Conservation (phyloP, 2,329 filamentous ascomycete species). For the Aspergillus luchuensis region DNA sequence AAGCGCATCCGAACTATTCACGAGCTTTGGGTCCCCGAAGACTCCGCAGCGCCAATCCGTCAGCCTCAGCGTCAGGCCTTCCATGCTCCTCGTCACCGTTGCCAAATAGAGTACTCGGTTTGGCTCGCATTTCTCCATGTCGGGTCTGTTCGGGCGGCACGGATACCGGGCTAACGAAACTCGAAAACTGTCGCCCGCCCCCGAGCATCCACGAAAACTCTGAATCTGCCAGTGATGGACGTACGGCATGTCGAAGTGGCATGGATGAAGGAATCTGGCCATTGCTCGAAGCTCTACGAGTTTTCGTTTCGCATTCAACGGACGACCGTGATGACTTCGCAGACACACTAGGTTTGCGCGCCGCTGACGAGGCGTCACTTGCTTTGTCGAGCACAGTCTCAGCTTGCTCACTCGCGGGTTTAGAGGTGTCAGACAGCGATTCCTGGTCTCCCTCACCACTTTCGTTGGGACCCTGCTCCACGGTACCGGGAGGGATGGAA, state of each 20-base stretch:
- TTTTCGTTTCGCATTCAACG: conserved; percentile 10
- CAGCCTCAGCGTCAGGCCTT: conserved; percentile 34
- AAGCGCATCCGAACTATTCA: conserved; percentile 8
- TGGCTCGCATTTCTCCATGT: conserved; percentile 33
- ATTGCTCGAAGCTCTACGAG: conserved; percentile 4
- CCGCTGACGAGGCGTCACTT: conserved; percentile 7
- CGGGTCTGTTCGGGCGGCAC: conserved; percentile 47
- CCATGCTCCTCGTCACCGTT: conserved; percentile 34
- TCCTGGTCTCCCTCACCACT: conserved; percentile 7
- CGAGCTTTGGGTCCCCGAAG: conserved; percentile 32
- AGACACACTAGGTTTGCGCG: conserved; percentile 8
- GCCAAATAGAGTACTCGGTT: conserved; percentile 39
- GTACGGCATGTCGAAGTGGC: conserved; percentile 29
- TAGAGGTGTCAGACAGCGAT: conserved; percentile 1
- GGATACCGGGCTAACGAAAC: conserved; percentile 50
- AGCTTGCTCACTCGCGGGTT: not conserved
- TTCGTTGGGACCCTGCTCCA: conserved; percentile 10
- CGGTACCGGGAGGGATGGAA: conserved; percentile 32
- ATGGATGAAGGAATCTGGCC: conserved; percentile 22
- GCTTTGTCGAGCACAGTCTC: conserved; percentile 1
- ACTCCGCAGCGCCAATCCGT: conserved; percentile 45
- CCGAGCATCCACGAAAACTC: conserved; percentile 56
- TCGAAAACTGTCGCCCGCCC: conserved; percentile 46
- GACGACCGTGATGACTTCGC: conserved; percentile 13
- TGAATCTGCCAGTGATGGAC: conserved; percentile 48